phyloP scores from a whole-genome alignment of 108 stramenopile species.

The Nannochloropsis gaditana region DNA sequence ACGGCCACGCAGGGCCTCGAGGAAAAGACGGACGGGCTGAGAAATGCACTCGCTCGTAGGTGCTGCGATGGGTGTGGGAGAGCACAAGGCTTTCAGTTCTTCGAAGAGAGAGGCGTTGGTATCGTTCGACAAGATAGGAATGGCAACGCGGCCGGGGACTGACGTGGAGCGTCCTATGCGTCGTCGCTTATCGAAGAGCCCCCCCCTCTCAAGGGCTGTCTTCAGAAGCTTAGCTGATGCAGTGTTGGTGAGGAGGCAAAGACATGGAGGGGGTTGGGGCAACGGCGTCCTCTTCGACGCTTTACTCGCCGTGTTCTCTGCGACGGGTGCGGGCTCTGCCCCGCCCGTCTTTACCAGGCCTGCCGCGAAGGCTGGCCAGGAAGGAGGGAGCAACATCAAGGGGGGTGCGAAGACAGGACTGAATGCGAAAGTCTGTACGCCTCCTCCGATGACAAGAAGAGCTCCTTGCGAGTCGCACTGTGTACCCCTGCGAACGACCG shows the following conservation, averaged over 20 bases:
- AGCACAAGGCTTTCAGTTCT: neutral
- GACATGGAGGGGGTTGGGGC: neutral
- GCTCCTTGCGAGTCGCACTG: too few species aligned
- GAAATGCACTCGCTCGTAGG: neutral
- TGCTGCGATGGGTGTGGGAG: neutral
- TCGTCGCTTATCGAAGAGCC: neutral
- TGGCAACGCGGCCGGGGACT: neutral
- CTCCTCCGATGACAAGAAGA: neutral
- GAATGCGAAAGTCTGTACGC: neutral
- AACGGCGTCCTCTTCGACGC: neutral
- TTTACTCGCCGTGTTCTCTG: neutral
- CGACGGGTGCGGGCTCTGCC: neutral
- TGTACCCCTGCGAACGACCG: too few species aligned
- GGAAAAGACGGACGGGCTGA: neutral
- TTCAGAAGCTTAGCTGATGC: neutral
- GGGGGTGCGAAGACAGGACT: neutral
- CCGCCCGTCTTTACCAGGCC: neutral
- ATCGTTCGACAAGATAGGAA: neutral
- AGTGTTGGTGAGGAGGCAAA: neutral
- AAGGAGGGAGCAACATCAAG: constrained; percentile 5
- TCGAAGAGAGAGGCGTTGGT: neutral
- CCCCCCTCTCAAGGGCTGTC: neutral
- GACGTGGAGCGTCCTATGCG: neutral
- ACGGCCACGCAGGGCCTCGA: neutral
- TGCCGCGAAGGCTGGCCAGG: neutral